These are phyloP conservation scores for Hysterangium stoloniferum DNA, from an alignment of 768 basidiomycete genomes.

Conservation along the genomic window DNA sequence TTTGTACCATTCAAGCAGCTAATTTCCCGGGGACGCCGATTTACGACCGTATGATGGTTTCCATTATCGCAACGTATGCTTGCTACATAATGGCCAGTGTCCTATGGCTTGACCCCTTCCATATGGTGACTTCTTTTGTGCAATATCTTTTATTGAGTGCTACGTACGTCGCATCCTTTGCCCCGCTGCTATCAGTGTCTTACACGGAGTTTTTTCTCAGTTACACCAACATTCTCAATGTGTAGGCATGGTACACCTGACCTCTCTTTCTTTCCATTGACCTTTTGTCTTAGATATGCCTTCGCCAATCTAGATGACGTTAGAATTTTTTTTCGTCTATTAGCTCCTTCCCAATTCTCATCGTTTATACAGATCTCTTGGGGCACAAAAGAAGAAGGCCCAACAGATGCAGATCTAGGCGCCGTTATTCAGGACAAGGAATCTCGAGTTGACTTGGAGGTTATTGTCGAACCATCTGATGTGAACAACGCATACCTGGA, in stretches of 20 bases:
- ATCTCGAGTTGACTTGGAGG: conserved; percentile 81
- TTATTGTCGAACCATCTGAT: conserved; percentile 74
- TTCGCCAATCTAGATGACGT: conserved; percentile 85
- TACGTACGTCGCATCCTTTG: conserved; percentile 59
- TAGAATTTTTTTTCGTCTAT: conserved; percentile 19
- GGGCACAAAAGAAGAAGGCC: conserved; percentile 76
- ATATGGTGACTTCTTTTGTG: conserved; percentile 84
- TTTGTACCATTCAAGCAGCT: conserved; percentile 70
- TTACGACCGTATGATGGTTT: conserved; percentile 69
- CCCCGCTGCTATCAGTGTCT: conserved; percentile 80
- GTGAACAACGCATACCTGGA: conserved; percentile 82
- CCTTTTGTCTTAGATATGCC: conserved; percentile 49
- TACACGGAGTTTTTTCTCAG: conserved; percentile 36
- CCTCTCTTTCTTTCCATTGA: background rate
- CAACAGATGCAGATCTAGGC: conserved; percentile 70
- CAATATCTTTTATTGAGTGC: conserved; percentile 87
- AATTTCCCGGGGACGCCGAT: conserved; percentile 58
- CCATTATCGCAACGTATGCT: conserved; percentile 63
- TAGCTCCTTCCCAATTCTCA: background rate
- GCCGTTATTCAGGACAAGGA: conserved; percentile 73
- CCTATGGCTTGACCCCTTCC: conserved; percentile 92
- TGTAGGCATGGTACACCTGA: conserved; percentile 37
- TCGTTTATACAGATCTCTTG: conserved; percentile 59
- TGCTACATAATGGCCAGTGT: conserved; percentile 73
- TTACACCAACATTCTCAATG: conserved; percentile 69